A percentile compares a stretch with the other conserved stretches of the same genome.
Evolutionary conservation across 257 asterid genomes (phyloP).

Genomic region (Echites panduratus): DNA sequence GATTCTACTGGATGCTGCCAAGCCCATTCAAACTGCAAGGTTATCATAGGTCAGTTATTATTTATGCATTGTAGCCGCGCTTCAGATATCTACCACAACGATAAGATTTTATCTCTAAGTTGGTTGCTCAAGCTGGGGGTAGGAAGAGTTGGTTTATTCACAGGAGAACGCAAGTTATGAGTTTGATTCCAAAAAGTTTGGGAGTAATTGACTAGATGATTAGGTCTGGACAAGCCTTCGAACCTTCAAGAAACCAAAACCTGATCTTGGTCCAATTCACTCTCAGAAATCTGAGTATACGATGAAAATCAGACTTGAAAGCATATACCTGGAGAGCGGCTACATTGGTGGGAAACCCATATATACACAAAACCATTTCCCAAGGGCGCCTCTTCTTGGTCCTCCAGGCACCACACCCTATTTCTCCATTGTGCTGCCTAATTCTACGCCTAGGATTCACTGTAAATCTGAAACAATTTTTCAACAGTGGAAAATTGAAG

Average conservation of each 20-base stretch:
- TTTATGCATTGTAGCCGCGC: neutral
- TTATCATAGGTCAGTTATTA: slow-evolving; percentile 1
- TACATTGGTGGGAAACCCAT: slow-evolving; percentile 80
- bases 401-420: slow-evolving; percentile 70
- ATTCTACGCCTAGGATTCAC: slow-evolving; percentile 88
- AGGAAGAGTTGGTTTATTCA: neutral
- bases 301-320: neutral
- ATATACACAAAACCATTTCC: slow-evolving; percentile 94
- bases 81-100: neutral
- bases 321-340: slow-evolving; percentile 83
- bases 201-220: neutral
- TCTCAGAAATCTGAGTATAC: neutral
- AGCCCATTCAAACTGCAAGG: slow-evolving; percentile 92
- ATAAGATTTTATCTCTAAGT: neutral
- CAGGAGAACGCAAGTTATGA: neutral
- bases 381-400: slow-evolving; percentile 93
- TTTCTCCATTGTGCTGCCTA: slow-evolving; percentile 94
- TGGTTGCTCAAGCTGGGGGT: neutral
- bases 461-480: slow-evolving; percentile 44
- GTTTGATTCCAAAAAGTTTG: neutral
- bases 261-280: neutral
- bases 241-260: neutral
- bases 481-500: too few relatives aligned
- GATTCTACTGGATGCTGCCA: slow-evolving; percentile 97
- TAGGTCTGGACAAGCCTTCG: neutral